Percentiles rank a stretch among this genome's conserved stretches.
These are phyloP conservation scores for Kodamaea kaohsiungensis DNA, from an alignment of 805 yeast genomes.

Conservation along the genomic window DNA sequence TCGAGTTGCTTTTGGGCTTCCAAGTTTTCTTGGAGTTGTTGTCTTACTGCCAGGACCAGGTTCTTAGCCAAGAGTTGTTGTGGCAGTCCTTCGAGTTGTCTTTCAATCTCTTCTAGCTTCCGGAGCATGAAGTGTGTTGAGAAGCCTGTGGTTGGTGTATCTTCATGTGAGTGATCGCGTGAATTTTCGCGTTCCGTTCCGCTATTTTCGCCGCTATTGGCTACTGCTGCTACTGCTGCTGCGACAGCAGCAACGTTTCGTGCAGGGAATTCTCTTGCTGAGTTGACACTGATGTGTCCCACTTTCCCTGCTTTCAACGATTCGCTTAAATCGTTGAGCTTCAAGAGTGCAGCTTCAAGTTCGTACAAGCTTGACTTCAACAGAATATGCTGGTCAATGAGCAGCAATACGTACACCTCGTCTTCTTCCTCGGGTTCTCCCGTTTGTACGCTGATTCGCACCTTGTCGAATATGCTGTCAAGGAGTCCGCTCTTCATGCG, in stretches of 20 bases:
- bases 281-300: not conserved
- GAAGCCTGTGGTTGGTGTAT: not conserved
- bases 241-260: not conserved
- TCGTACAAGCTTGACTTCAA: constrained; percentile 18
- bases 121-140: not conserved
- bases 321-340: constrained; percentile 34
- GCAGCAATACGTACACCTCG: constrained; percentile 12
- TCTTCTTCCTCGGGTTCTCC: constrained; percentile 3
- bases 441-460: not conserved
- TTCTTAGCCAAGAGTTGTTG: not conserved
- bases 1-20: constrained; percentile 3
- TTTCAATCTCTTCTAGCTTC: not conserved
- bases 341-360: constrained; percentile 28
- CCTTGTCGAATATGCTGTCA: constrained; percentile 5
- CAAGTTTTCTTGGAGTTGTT: not conserved
- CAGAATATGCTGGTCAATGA: constrained; percentile 19
- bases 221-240: constrained; percentile 1
- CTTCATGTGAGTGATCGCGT: not conserved
- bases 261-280: not conserved
- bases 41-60: not conserved
- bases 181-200: not conserved
- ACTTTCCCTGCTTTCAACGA: constrained; percentile 27
- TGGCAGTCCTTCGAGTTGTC: not conserved
- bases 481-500: constrained; percentile 11
- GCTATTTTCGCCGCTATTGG: not conserved